phyloP scores from a whole-genome alignment of 2,329 filamentous ascomycete genomes.

The Xylariales sp. region DNA sequence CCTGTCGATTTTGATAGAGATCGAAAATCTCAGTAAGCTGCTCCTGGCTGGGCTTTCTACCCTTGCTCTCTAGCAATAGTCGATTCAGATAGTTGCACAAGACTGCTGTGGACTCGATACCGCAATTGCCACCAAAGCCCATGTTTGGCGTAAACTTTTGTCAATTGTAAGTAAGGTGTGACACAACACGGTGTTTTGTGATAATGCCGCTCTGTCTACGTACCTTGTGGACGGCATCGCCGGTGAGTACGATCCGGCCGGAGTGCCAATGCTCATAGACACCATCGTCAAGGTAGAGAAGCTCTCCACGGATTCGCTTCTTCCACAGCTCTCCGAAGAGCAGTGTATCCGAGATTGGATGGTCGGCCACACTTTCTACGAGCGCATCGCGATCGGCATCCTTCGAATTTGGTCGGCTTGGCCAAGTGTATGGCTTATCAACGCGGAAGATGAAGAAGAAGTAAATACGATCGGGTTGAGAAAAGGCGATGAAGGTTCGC shows the following conservation, averaged over 20 bases:
- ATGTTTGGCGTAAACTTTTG: conserved; percentile 5
- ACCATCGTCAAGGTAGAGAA: conserved; percentile 29
- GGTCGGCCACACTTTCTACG: conserved; percentile 17
- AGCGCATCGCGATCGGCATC: conserved; percentile 22
- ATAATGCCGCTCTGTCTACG: conserved; percentile 10
- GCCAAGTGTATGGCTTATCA: conserved; percentile 16
- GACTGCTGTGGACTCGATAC: conserved; percentile 3
- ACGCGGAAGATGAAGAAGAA: conserved; percentile 21
- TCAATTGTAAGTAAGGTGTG: background rate
- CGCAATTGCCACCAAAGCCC: conserved; percentile 8
- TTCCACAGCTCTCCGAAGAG: conserved; percentile 26
- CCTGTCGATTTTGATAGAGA: background rate
- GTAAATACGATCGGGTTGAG: conserved; percentile 15
- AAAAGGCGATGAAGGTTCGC: too few species aligned
- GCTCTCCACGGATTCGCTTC: conserved; percentile 13
- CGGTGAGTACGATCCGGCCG: conserved; percentile 29
- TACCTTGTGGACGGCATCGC: conserved; percentile 34
- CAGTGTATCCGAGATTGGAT: conserved; percentile 17
- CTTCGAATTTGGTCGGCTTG: conserved; percentile 23
- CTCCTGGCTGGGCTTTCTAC: conserved; percentile 2
- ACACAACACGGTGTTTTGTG: background rate
- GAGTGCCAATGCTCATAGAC: conserved; percentile 28
- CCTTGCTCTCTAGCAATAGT: background rate
- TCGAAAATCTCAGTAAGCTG: background rate
- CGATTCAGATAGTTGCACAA: conserved; percentile 5